Evolutionary conservation across 2,329 filamentous ascomycete species (phyloP), one percentile per base, ranked within the genome.

Genomic region (Cercospora sojina): DNA sequence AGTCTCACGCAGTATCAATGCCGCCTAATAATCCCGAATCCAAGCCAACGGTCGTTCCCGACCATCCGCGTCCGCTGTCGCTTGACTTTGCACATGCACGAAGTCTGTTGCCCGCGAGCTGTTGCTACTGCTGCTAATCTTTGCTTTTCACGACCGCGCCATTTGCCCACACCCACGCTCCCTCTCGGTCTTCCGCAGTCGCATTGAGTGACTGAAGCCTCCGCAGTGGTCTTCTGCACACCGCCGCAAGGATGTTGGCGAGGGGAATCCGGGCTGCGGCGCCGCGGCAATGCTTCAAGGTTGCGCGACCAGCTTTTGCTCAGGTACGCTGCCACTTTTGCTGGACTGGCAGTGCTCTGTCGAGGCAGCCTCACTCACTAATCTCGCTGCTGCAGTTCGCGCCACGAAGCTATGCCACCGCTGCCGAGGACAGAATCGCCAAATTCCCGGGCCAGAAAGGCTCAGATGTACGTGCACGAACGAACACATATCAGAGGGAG

Each of bases 401-500:
- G 53, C 67, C 66, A 55, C 66, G 69, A 66, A 64, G 64, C 58
- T 71, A 70, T 51, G 69, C 71, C 59, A 87, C 77, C 75, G 78
- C 77, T 76, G 80, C 81, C 68, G 81, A 86, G 68, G 87, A 91
- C 49, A 87, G 87, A 75, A 93, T 98, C 76, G 95, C 93, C 81
- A 91, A 95, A 84, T 99, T 97, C 85, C 90, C 92, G 77, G 95
- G 94, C 74, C 86, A 88, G 79, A 97, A 96, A 84, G 92, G 91
- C 79, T 84, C 90, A 79, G 90, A 94, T 85, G 92, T 95, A 88
- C 80, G 90, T 75, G 58, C 62, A 63, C 5, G 56, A 51, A 6
- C 35, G 57, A 27, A 47, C 8, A 64, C 35, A 29, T 27, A 16
- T 31, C 29, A 64, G 18, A 35, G 18, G 23, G 23, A 53, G 23